Evolutionary conservation across 805 yeast species (phyloP).

Genomic region (Starmerella tilneyi): DNA sequence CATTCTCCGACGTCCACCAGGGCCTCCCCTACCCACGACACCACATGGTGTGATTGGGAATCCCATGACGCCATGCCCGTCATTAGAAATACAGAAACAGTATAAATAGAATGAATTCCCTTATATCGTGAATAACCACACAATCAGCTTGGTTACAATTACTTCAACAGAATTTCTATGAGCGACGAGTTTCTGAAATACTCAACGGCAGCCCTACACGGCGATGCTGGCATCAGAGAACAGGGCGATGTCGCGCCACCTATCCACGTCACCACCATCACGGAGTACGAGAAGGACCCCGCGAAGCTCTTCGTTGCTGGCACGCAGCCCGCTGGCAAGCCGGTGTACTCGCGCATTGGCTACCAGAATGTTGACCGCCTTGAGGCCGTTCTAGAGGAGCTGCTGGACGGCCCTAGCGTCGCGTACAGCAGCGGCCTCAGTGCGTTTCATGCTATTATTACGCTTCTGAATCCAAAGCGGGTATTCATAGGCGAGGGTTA

Average conservation of each 20-base stretch:
- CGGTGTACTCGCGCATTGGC: constrained; percentile 58
- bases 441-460: constrained; percentile 68
- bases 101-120: constrained; percentile 1
- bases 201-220: constrained; percentile 43
- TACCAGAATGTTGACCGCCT: constrained; percentile 64
- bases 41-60: constrained; percentile 1
- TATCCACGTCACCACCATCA: constrained; percentile 73
- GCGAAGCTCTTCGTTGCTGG: constrained; percentile 39
- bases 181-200: constrained; percentile 6
- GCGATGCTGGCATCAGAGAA: constrained; percentile 44
- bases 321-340: constrained; percentile 27
- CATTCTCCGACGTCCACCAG: too few species aligned
- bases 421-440: constrained; percentile 69
- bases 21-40: not conserved
- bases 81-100: not conserved
- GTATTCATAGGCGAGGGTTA: constrained; percentile 71
- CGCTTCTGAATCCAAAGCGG: constrained; percentile 59
- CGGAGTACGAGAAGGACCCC: constrained; percentile 51
- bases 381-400: constrained; percentile 51
- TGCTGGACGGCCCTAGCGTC: constrained; percentile 56
- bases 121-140: too few species aligned
- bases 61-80: constrained; percentile 1
- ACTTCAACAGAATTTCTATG: too few species aligned
- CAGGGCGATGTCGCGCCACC: constrained; percentile 50
- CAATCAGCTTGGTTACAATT: too few species aligned